These are phyloP conservation scores for Solanum pennellii DNA, from an alignment of 257 asterid species.

Conservation along the genomic window DNA sequence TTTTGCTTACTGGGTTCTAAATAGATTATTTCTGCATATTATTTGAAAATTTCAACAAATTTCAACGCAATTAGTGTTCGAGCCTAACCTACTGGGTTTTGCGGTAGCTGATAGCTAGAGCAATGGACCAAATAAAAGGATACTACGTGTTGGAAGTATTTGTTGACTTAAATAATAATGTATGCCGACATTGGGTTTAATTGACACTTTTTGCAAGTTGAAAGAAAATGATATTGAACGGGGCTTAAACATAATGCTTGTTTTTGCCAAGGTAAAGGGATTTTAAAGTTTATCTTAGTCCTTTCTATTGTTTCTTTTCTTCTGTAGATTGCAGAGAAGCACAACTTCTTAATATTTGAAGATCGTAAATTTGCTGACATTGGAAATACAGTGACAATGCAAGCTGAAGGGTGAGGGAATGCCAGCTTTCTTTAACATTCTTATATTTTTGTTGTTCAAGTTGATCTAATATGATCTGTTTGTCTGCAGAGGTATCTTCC, in stretches of 20 bases:
- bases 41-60: background rate
- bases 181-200: background rate
- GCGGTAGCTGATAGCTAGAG: background rate
- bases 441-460: background rate
- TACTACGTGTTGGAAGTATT: background rate
- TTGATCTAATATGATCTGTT: background rate
- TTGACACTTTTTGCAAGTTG: background rate
- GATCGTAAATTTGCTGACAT: constrained; percentile 98
- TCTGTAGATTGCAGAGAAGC: constrained; percentile 77
- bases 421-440: background rate
- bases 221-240: background rate
- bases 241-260: background rate
- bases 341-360: constrained; percentile 80
- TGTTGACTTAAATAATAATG: background rate
- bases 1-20: background rate
- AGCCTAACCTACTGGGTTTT: background rate
- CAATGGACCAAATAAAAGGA: background rate
- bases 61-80: background rate
- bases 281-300: background rate
- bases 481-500: constrained; percentile 70
- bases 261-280: background rate
- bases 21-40: background rate
- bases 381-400: constrained; percentile 98
- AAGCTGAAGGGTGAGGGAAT: constrained; percentile 75
- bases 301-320: constrained; percentile 6